Base-by-base conservation (phyloP, 108 stramenopile species). In the Discostella stelligeroides region DNA sequence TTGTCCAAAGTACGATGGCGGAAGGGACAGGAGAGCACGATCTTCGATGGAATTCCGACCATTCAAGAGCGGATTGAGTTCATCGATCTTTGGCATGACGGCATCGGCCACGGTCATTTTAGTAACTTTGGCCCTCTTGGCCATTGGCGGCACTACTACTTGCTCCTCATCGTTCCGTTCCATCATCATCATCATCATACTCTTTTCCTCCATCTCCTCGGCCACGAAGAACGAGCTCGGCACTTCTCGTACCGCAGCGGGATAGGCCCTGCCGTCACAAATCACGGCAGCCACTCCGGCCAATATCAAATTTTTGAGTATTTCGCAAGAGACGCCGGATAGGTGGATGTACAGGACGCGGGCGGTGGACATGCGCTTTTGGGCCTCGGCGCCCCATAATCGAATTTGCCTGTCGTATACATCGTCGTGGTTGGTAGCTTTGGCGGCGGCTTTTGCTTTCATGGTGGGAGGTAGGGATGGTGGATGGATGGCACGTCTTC, bases 321-420 rank as follows among this genome's bases (percentile, higher is more conserved):
- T 88, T 82, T 98, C 94, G 24, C 82, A 82, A 1, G 88, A 82
- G 13, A 92, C 82, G 17, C 92, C 90, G n/a, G 89, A 88, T 2
- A 97, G 69, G 63, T 95, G 84, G 49, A 95, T 74, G 87, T 96
- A 97, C 25, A 98, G 79, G 7, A 98, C 93, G 28, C 85, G 81
- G 13, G 94, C 86, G 45, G 86, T 88, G 47, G 73, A 77, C 88
- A 98, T 97, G 65, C 94, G 92, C 69, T 87, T 78, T 74, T 98
- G 97, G 21, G 96, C 94, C 54, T 97, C 96, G 17, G 92, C 87
- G 8, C 97, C 97, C 97, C 97, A 98, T 21, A 98, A 80, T 9
- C 97, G 93, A 55, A 98, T 95, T 72, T 98, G 97, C 40, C 97
- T 89, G 81, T 98, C 96, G 69, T 98, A 98, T 25, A 95, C 82